Base-by-base conservation (phyloP, 169 alveolate genomes). In the Theileria orientalis region DNA sequence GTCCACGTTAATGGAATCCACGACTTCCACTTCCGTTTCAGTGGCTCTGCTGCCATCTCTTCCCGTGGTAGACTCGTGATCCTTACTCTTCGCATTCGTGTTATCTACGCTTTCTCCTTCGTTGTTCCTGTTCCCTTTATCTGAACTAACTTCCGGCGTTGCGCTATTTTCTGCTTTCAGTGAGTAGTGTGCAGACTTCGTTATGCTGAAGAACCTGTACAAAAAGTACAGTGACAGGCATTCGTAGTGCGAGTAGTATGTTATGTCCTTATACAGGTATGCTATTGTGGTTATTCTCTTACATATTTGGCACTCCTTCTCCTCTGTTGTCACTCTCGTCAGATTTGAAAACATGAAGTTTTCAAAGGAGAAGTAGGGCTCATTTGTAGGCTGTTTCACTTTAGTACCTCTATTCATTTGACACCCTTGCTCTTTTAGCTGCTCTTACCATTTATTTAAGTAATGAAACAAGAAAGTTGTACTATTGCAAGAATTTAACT, bases 291-390 rank as follows among this genome's bases (percentile, higher is more conserved):
- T 40, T 35, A 29, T 32, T 56, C 37, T 76, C 64, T 76, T 76
- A 61, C 86, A 76, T 23, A 67, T 49, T 19, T 49, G 54, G 42
- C 86, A 76, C 46, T 51, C 42, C 44, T 46, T 57, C 21, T 52
- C 72, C 6, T 42, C 56, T 74, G 42, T 27, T 41, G 32, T 35
- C 23, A 35, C 16, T 14, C 60, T 27, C 67, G 19, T 76, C 86
- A 61, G 30, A 70, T 30, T 56, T 3, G 86, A 71, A 33, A 76
- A 64, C 35, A 76, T 25, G 46, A 29, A 76, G 16, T 57, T 61
- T 27, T 76, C 86, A 40, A 76, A 76, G 21, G 86, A 76, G 54
- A 60, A 61, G n/a, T 54, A 29, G 47, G 35, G 69, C n/a, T 76
- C 86, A 25, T 27, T 46, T 25, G 56, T 64, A 2, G 33, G 40